A percentile compares a stretch with the other conserved stretches of the same genome.
Evolutionary conservation across 1,139 yeast genomes (phyloP).

Genomic region (Yamadazyma oceani): DNA sequence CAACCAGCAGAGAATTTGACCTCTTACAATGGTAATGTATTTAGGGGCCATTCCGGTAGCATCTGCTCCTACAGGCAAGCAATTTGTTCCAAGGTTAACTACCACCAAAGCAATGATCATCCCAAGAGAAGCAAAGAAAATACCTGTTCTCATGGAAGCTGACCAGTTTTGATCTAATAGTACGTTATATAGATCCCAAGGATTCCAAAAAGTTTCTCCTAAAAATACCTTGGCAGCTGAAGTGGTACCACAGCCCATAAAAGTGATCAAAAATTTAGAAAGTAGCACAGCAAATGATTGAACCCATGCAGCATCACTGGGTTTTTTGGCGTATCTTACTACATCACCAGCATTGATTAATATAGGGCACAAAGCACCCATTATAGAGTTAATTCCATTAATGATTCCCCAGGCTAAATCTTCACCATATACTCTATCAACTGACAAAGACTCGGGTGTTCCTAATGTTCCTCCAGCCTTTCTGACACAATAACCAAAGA

Average conservation of each 20-base stretch:
- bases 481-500: constrained; percentile 13
- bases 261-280: constrained; percentile 14
- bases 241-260: constrained; percentile 14
- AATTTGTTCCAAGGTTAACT: constrained; percentile 13
- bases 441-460: constrained; percentile 12
- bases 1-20: constrained; percentile 13
- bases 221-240: constrained; percentile 14
- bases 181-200: constrained; percentile 13
- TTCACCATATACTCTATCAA: constrained; percentile 9
- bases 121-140: constrained; percentile 13
- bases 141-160: constrained; percentile 13
- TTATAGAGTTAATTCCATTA: constrained; percentile 13
- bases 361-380: constrained; percentile 16
- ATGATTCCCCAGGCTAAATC: constrained; percentile 14
- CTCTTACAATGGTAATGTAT: constrained; percentile 12
- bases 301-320: constrained; percentile 15
- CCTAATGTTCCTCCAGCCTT: constrained; percentile 16
- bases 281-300: constrained; percentile 13
- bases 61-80: constrained; percentile 15
- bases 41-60: constrained; percentile 14
- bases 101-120: constrained; percentile 14
- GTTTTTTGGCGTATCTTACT: constrained; percentile 12
- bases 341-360: constrained; percentile 15
- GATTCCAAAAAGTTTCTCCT: constrained; percentile 13
- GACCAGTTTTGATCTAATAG: constrained; percentile 14